Evolutionary conservation across 805 yeast genomes (phyloP).

Genomic region (Ogataea glucozyma): DNA sequence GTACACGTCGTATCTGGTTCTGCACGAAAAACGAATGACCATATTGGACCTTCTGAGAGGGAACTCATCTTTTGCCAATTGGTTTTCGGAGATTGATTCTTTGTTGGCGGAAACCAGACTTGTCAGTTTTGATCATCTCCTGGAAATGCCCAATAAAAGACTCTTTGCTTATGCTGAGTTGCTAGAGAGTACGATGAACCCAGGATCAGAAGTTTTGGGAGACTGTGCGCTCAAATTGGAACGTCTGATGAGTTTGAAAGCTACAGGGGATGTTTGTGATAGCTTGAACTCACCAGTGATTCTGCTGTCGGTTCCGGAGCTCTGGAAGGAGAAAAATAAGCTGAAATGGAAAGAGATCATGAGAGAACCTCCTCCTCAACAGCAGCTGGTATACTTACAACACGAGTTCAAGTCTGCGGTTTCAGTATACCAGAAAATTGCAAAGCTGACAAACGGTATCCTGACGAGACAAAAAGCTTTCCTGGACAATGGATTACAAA

Average conservation of each 20-base stretch:
- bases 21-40: constrained; percentile 10
- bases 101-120: constrained; percentile 1
- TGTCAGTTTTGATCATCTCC: constrained; percentile 6
- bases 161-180: constrained; percentile 4
- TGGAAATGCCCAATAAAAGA: constrained; percentile 12
- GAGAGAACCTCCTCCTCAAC: constrained; percentile 21
- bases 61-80: constrained; percentile 13
- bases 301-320: constrained; percentile 21
- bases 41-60: constrained; percentile 5
- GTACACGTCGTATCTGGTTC: constrained; percentile 28
- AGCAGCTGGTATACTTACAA: constrained; percentile 21
- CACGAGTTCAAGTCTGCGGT: constrained; percentile 16
- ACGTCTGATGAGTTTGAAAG: not conserved
- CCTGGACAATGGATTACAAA: constrained; percentile 10
- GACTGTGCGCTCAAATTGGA: constrained; percentile 8
- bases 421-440: constrained; percentile 8
- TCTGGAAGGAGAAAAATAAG: constrained; percentile 27
- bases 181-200: constrained; percentile 9
- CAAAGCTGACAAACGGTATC: constrained; percentile 12
- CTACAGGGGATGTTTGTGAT: not conserved
- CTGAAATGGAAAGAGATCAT: constrained; percentile 24
- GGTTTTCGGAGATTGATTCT: constrained; percentile 17
- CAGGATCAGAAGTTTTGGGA: not conserved
- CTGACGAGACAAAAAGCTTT: constrained; percentile 18
- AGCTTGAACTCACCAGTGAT: constrained; percentile 15